Evolutionary conservation across 331 rosid species (phyloP), one percentile per base, ranked within the genome.

Genomic region (Pyrus hybrid): DNA sequence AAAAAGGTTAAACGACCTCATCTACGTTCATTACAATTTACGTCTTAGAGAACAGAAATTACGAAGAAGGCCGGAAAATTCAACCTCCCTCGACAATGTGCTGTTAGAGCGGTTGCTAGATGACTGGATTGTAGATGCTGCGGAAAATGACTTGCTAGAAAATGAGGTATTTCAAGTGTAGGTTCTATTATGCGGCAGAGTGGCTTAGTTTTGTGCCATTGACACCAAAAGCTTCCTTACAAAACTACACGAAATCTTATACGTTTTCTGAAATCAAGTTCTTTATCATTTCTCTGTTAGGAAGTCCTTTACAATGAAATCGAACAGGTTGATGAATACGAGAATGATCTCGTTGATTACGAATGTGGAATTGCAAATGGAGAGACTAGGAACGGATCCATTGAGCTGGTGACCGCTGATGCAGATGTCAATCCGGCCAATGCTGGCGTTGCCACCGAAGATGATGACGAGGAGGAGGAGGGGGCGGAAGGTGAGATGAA

Each of bases 11-110:
- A 86, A 85, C 20, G 97, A 90, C 54, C 81, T 92, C 66, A 80
- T 83, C 58, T 92, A 85, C 3, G 96, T 88, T 75, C 99, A 92
- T 87, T 94, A 94, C 85, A 94, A 94, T 79, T 80, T 94, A 84
- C 85, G 95, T 63, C 88, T 94, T 29, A 86, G 96, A 87, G 99
- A 94, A 85, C 85, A 85, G 74, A 95, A 90, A 79, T 64, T 82
- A 78, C 84, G 93, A 73, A 91, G 91, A 82, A 85, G 89, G 80
- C 72, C 85, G 11, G 86, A 79, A 75, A 86, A 84, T 20, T 85
- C 86, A 1, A 22, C 81, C 81, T 89, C 92, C 67, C 74, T 80
- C 5, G 96, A 92, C 41, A 81, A 70, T 82, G 76, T 79, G 71
- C 80, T 90, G 47, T 68, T 56, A 68, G 93, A 86, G 43, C 83